Evolutionary conservation across 2,329 filamentous ascomycete genomes (phyloP).

Genomic region (Epichloe sylvatica): DNA sequence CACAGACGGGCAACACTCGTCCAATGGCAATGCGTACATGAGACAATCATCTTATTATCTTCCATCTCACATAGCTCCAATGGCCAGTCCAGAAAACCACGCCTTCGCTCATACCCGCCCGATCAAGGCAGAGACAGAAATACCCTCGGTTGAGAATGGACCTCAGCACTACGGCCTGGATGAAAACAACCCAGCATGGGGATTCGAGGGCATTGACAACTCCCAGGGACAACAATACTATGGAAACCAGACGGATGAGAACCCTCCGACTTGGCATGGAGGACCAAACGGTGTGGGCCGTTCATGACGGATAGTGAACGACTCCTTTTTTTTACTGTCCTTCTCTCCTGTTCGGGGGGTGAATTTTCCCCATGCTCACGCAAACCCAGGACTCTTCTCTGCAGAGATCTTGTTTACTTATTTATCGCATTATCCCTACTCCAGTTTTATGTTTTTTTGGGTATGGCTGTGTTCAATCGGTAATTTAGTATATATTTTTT

Average conservation of each 20-base stretch:
- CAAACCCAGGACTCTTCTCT: neutral
- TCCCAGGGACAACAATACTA: slow-evolving; percentile 9
- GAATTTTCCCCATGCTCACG: neutral
- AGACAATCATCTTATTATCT: slow-evolving; percentile 9
- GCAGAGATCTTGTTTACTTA: too few relatives aligned
- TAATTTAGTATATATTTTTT: neutral
- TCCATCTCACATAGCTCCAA: slow-evolving; percentile 6
- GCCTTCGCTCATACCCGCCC: slow-evolving; percentile 10
- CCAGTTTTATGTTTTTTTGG: too few relatives aligned
- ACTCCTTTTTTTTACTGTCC: too few relatives aligned
- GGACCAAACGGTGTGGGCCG: slow-evolving; percentile 4
- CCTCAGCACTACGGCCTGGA: slow-evolving; percentile 9
- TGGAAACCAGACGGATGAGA: slow-evolving; percentile 1
- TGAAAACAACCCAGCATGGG: slow-evolving; percentile 6
- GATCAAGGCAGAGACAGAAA: slow-evolving; percentile 9
- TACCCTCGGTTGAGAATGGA: slow-evolving; percentile 6
- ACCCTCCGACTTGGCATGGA: slow-evolving; percentile 3
- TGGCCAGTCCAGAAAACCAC: slow-evolving; percentile 7
- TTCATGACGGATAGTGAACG: neutral
- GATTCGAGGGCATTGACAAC: slow-evolving; percentile 8
- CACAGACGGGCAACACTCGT: slow-evolving; percentile 7
- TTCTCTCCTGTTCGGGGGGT: neutral
- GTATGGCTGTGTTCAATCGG: too few relatives aligned
- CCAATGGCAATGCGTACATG: slow-evolving; percentile 1
- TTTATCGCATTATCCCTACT: too few relatives aligned